These are phyloP conservation scores for Gnetum montanum DNA, from an alignment of 75 land plant genomes.

Conservation along the genomic window DNA sequence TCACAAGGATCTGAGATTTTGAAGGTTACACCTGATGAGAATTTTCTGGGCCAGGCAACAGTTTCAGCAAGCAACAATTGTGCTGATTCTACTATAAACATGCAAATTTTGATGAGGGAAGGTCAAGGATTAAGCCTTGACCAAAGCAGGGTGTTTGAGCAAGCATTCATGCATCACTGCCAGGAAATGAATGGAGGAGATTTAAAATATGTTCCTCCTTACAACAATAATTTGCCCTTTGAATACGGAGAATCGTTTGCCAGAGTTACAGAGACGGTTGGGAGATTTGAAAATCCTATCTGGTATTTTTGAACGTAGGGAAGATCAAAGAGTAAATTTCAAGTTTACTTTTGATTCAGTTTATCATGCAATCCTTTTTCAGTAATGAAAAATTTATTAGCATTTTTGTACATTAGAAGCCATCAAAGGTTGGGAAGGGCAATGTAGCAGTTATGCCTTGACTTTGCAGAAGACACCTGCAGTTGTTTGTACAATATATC, in stretches of 20 bases:
- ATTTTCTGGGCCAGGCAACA: slow-evolving; percentile 1
- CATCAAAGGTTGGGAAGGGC: too few relatives aligned
- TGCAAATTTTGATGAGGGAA: slow-evolving; percentile 4
- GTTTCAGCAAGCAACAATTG: neutral
- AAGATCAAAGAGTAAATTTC: neutral
- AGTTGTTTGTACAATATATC: too few relatives aligned
- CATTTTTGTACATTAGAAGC: slow-evolving; percentile 7
- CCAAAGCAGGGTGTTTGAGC: slow-evolving; percentile 8
- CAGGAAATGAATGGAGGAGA: slow-evolving; percentile 3
- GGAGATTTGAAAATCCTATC: slow-evolving; percentile 1
- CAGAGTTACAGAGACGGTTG: neutral
- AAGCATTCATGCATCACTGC: neutral
- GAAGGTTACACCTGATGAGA: slow-evolving; percentile 1
- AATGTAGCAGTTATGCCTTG: too few relatives aligned
- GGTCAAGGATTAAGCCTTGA: slow-evolving; percentile 2
- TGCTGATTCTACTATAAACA: neutral
- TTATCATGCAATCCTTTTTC: neutral
- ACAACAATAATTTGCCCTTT: neutral
- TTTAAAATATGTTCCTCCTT: slow-evolving; percentile 3
- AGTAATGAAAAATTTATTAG: slow-evolving; percentile 1
- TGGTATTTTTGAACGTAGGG: slow-evolving; percentile 3
- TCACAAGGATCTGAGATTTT: slow-evolving; percentile 3
- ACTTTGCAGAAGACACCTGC: too few relatives aligned
- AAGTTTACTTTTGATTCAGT: neutral
- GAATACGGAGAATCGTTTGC: slow-evolving; percentile 1